A percentile compares a stretch with the other conserved stretches of the same genome.
These are phyloP conservation scores for Skeletonema costatum DNA, from an alignment of 108 stramenopile species.

Conservation along the genomic window DNA sequence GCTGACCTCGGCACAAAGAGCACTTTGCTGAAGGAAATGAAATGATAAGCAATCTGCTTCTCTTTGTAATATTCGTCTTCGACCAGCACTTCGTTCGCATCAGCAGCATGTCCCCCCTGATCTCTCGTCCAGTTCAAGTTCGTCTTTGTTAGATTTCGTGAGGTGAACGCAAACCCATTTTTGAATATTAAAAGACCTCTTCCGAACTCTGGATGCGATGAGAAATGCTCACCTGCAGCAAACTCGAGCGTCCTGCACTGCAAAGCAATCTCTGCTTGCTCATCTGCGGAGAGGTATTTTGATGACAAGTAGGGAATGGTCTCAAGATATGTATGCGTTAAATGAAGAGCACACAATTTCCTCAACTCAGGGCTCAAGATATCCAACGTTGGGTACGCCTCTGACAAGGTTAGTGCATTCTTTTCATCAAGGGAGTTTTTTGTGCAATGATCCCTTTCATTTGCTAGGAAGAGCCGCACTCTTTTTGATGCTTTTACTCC, in stretches of 20 bases:
- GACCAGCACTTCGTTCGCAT: slow-evolving; percentile 43
- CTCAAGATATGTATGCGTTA: slow-evolving; percentile 33
- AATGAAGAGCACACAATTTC: slow-evolving; percentile 30
- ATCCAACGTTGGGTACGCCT: slow-evolving; percentile 36
- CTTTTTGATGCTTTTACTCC: slow-evolving; percentile 12
- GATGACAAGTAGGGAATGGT: slow-evolving; percentile 48
- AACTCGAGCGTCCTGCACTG: slow-evolving; percentile 37
- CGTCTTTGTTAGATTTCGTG: slow-evolving; percentile 10
- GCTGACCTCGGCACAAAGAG: slow-evolving; percentile 36
- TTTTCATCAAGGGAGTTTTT: background rate
- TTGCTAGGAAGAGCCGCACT: slow-evolving; percentile 35
- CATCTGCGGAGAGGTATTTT: slow-evolving; percentile 41
- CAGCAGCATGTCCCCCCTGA: background rate
- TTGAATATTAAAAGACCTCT: slow-evolving; percentile 36
- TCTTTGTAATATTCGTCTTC: slow-evolving; percentile 38
- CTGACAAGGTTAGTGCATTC: slow-evolving; percentile 16
- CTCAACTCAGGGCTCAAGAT: slow-evolving; percentile 38
- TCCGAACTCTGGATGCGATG: slow-evolving; percentile 26
- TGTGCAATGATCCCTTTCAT: slow-evolving; percentile 15
- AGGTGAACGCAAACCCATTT: slow-evolving; percentile 18
- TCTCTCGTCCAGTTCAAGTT: background rate
- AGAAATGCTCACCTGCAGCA: slow-evolving; percentile 31
- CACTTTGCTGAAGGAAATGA: slow-evolving; percentile 33
- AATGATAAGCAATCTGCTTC: slow-evolving; percentile 27
- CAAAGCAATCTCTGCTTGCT: slow-evolving; percentile 33